These are phyloP conservation scores for Conoideocrella luteorostrata DNA, from an alignment of 2,329 filamentous ascomycete genomes.

Conservation along the genomic window DNA sequence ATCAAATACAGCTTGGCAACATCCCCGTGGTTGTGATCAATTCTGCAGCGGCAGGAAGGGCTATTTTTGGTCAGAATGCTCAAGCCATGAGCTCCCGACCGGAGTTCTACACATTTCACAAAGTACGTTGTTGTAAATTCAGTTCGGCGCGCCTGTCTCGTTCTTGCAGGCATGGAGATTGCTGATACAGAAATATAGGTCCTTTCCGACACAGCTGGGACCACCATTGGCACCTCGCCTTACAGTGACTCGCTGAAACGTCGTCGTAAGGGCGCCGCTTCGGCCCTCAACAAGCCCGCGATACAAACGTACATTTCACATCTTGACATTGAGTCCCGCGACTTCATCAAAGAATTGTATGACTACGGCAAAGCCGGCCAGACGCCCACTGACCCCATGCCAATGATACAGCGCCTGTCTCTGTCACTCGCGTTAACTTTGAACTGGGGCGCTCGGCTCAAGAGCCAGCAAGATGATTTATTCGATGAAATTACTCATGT, in stretches of 20 bases:
- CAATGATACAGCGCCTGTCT: constrained; percentile 59
- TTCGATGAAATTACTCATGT: constrained; percentile 58
- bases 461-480: constrained; percentile 49
- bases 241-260: constrained; percentile 60
- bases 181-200: constrained; percentile 33
- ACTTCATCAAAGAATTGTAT: constrained; percentile 55
- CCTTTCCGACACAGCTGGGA: constrained; percentile 58
- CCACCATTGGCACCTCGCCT: constrained; percentile 61
- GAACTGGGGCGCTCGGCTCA: constrained; percentile 60
- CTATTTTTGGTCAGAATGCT: constrained; percentile 45
- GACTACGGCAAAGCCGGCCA: constrained; percentile 49
- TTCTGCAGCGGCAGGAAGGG: constrained; percentile 42
- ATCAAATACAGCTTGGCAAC: constrained; percentile 52
- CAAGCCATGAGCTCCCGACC: constrained; percentile 49
- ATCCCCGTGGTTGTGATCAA: constrained; percentile 51
- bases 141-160: no score
- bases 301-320: constrained; percentile 57
- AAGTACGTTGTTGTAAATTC: constrained; percentile 31
- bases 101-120: constrained; percentile 54
- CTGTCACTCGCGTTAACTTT: constrained; percentile 57
- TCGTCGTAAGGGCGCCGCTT: constrained; percentile 57
- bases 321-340: constrained; percentile 55
- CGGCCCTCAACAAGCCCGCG: constrained; percentile 58
- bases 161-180: background rate
- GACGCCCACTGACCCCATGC: constrained; percentile 55